Percentiles rank a stretch among this genome's conserved stretches.
phyloP scores from a whole-genome alignment of 768 basidiomycete genomes.

The Lepiota subincarnata region DNA sequence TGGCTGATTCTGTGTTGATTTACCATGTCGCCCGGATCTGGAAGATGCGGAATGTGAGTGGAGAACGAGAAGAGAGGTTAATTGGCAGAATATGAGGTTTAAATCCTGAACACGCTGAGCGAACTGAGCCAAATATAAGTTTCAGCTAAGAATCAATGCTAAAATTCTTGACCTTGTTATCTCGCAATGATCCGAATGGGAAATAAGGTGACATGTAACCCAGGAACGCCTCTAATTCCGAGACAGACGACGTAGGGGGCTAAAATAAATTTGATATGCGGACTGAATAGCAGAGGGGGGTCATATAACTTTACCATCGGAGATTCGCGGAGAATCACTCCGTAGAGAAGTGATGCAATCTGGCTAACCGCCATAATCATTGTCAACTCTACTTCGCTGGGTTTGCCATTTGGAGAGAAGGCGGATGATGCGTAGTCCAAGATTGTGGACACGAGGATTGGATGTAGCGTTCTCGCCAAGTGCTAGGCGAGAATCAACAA shows the following conservation, averaged over 20 bases:
- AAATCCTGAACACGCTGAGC: slow-evolving; percentile 67
- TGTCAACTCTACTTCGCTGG: slow-evolving; percentile 57
- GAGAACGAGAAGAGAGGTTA: slow-evolving; percentile 61
- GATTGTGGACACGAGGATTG: slow-evolving; percentile 77
- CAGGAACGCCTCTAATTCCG: slow-evolving; percentile 57
- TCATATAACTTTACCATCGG: slow-evolving; percentile 30
- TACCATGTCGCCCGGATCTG: slow-evolving; percentile 18
- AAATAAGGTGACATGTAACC: slow-evolving; percentile 81
- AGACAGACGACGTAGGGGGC: slow-evolving; percentile 24
- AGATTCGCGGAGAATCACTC: slow-evolving; percentile 43
- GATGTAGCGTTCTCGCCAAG: slow-evolving; percentile 70
- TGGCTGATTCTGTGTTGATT: slow-evolving; percentile 16
- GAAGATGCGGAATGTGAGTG: slow-evolving; percentile 21
- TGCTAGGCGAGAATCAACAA: slow-evolving; percentile 34
- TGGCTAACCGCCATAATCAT: slow-evolving; percentile 53
- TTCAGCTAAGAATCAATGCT: neutral
- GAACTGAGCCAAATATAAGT: slow-evolving; percentile 33
- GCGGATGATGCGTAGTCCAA: slow-evolving; percentile 83
- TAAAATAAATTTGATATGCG: slow-evolving; percentile 6
- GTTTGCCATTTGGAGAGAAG: slow-evolving; percentile 63
- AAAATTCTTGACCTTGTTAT: slow-evolving; percentile 50
- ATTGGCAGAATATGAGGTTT: slow-evolving; percentile 75
- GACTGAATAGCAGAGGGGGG: neutral
- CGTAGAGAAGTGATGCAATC: slow-evolving; percentile 60
- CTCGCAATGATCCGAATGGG: slow-evolving; percentile 60